Base-by-base conservation (phyloP, 2,329 filamentous ascomycete species). In the Hymenoscyphus occultus region DNA sequence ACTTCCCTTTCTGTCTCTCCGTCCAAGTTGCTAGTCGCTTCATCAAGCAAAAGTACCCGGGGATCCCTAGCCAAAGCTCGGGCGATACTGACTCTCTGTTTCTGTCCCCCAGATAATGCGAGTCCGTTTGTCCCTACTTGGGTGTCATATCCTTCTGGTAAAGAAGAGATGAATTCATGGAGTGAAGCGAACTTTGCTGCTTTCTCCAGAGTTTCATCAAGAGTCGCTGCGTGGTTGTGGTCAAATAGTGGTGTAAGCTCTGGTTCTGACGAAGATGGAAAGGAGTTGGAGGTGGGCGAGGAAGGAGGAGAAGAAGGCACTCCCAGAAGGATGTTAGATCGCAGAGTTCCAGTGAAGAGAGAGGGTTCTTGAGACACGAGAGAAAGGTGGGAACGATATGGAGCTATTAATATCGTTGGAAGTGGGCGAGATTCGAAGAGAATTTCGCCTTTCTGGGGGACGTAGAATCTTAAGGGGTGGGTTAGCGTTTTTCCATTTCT, bases 71-170 rank as follows among this genome's bases (percentile, higher is more conserved):
- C 83, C 0, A 92, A 79, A 1, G 90, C 89, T 3, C 90, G 82
- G 0, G 90, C 89, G 64, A 97, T 97, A 14, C 93, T 92, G 73
- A 97, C 93, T 69, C 93, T 90, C 78, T 97, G 93, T 77, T 96
- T 96, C 78, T 98, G 94, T 19, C 94, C 94, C 75, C 94, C 94
- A 61, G 91, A 96, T 12, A 97, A 82, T 59, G 96, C 80, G 74
- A 96, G 95, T 3, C 93, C 94, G 67, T 93, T 89, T 76, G 96
- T 91, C 60, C 94, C 94, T 14, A 97, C 93, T 68, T 94, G 88
- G 0, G 94, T 97, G 68, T 96, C 85, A 72, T 97, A 97, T 2
- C 90, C 90, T 67, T 97, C 89, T 0, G 93, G 92, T 1, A 97
- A 83, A 14, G 84, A 78, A 9, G 81, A 84, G 70, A 98, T 89